Percentiles rank a stretch among this genome's conserved stretches.
phyloP scores from a whole-genome alignment of 2,329 filamentous ascomycete genomes.

The Cladophialophora carrionii region DNA sequence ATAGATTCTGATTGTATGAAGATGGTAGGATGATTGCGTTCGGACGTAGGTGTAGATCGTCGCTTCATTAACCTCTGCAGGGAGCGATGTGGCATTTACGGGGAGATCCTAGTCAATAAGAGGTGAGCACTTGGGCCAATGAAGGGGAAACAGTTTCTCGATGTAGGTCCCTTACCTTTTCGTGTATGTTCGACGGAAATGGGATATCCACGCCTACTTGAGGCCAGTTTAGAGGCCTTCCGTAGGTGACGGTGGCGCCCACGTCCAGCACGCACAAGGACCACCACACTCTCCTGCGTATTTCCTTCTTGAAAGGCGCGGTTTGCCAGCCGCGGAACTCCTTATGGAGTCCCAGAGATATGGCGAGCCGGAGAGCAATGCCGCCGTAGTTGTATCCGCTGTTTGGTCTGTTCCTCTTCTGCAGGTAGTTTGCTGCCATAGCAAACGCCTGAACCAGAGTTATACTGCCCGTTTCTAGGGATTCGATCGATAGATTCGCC shows the following conservation, averaged over 20 bases:
- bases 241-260: conserved; percentile 57
- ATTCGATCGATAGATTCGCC: conserved; percentile 45
- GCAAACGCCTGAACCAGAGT: conserved; percentile 54
- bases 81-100: conserved; percentile 44
- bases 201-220: conserved; percentile 43
- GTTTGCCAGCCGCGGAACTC: conserved; percentile 55
- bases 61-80: conserved; percentile 45
- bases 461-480: conserved; percentile 53
- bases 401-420: conserved; percentile 57
- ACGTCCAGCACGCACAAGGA: conserved; percentile 60
- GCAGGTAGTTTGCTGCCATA: conserved; percentile 56
- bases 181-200: conserved; percentile 33
- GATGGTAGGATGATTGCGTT: conserved; percentile 49
- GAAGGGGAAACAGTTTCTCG: not conserved
- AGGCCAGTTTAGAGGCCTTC: conserved; percentile 53
- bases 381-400: conserved; percentile 59
- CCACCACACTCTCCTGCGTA: conserved; percentile 56
- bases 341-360: conserved; percentile 56
- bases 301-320: conserved; percentile 48
- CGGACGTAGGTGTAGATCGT: conserved; percentile 51
- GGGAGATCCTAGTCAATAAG: conserved; percentile 37
- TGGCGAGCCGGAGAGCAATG: conserved; percentile 55
- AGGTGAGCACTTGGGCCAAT: conserved; percentile 6
- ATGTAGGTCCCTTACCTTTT: conserved; percentile 23
- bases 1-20: conserved; percentile 51